Base-by-base conservation (phyloP, 306 rosid species). In the Vicia villosa region DNA sequence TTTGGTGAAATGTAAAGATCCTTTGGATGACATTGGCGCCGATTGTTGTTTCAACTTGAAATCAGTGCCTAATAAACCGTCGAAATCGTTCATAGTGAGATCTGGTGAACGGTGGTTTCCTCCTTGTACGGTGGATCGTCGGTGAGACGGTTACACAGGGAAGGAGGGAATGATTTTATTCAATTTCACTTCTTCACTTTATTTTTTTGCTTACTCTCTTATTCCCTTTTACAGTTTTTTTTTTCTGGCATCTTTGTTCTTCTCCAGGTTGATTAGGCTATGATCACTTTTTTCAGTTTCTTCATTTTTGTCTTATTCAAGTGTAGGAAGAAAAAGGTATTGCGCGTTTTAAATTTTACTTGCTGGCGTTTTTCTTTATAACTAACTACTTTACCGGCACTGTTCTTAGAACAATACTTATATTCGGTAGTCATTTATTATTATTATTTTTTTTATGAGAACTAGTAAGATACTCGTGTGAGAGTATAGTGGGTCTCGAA, bases 21-120 rank as follows among this genome's bases (percentile, higher is more conserved):
- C 76, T 63, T 87, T 87, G 14, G 98, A 81, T 10, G 86, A 81
- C 83, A 94, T 88, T 74, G 99, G 92, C 4, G 84, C 83, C 40
- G 92, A 74, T 71, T 89, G 95, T 11, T 88, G 87, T 70, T 94
- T 94, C 78, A 89, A 82, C 36, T 92, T 96, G 73, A 68, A 91
- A 65, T 94, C 96, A 42, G 84, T 59, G 20, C 84, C 77, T 73
- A 94, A 75, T 69, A 94, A 96, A 54, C 95, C 96, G 62, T 91
- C 90, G 81, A 91, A 87, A 79, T 91, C 88, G 85, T 86, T 89
- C 99, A 90, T 90, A 55, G 77, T 62, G 63, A 46, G 79, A 69
- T 63, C 47, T 40, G 52, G 36, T 42, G 57, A 34, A 66, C 15
- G 66, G 68, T 42, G 37, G 68, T 77, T 54, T 70, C 77, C 73